phyloP scores from a whole-genome alignment of 108 stramenopile genomes.

The Discostella stelligeroides region DNA sequence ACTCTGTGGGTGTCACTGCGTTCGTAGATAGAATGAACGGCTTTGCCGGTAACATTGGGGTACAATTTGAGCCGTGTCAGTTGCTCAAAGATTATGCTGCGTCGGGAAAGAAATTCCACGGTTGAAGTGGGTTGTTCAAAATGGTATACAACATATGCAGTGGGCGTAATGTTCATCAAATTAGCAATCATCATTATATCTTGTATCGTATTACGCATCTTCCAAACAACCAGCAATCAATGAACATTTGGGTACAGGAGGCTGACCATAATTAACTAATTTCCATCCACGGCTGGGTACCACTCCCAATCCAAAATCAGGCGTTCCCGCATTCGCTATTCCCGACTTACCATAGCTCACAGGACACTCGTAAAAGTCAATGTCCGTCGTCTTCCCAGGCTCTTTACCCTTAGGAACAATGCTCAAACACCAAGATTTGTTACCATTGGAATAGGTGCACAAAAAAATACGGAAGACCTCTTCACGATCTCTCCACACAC shows the following conservation, averaged over 20 bases:
- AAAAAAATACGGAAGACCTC: slow-evolving; percentile 64
- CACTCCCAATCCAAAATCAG: slow-evolving; percentile 33
- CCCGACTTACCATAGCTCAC: slow-evolving; percentile 39
- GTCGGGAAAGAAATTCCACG: slow-evolving; percentile 94
- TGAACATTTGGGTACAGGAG: slow-evolving; percentile 44
- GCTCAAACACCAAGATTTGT: slow-evolving; percentile 88
- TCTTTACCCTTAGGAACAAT: slow-evolving; percentile 70
- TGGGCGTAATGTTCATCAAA: too few species aligned
- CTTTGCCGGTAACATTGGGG: slow-evolving; percentile 92
- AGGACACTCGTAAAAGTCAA: slow-evolving; percentile 81
- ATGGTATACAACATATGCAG: too few species aligned
- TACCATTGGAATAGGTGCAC: slow-evolving; percentile 85
- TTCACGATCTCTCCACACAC: slow-evolving; percentile 55
- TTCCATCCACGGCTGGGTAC: slow-evolving; percentile 48
- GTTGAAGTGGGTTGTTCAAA: slow-evolving; percentile 4
- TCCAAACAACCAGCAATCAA: slow-evolving; percentile 42
- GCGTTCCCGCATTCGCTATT: slow-evolving; percentile 12
- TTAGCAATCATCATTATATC: not conserved
- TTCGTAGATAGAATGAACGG: slow-evolving; percentile 94
- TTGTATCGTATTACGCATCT: slow-evolving; percentile 21
- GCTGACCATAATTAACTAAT: slow-evolving; percentile 45
- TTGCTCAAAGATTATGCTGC: slow-evolving; percentile 95
- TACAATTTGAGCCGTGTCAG: slow-evolving; percentile 97
- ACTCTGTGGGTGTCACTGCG: slow-evolving; percentile 84
- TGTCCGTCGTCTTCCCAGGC: slow-evolving; percentile 83